Base-by-base conservation (phyloP, 495 filamentous ascomycete genomes). In the Penicillium mononematosum region DNA sequence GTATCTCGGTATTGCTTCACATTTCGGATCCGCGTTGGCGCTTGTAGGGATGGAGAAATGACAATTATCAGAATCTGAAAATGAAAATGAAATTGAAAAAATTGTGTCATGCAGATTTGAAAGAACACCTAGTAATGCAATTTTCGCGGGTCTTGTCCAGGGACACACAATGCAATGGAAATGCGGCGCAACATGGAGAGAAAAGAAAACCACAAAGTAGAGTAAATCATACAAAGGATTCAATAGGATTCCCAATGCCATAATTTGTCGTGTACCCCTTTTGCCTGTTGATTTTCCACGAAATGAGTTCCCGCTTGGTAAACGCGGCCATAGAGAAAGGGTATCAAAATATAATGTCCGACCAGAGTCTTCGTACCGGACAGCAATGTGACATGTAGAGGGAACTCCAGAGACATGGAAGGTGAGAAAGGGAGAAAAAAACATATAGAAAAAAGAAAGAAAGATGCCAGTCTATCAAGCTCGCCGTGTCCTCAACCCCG, bases 291-390 rank as follows among this genome's bases (percentile, higher is more conserved):
- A 45, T 59, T 64, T 57, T 53, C 49, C 27, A 47, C 27, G 59
- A 38, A 39, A 54, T 9, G 39, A 25, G 52, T 45, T 45, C 50
- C 56, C 53, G 53, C 56, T 46, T 58, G 54, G 54, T 67, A 55
- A 57, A 60, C 53, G 59, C 45, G 59, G 58, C 42, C 39, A 55
- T 45, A 58, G 48, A 55, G 44, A 58, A 61, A 66, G 67, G 67
- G 67, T 70, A 70, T 70, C 67, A 66, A 70, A 53, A 60, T 53
- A 55, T 61, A 48, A 62, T 59, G 58, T 66, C 66, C 53, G 51
- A 60, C 55, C 39, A 50, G 42, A 42, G 56, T 49, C 48, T 49
- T 52, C 52, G 48, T 58, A 45, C 55, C 55, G 41, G 42, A 50
- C 50, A 56, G 42, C 47, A 45, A 42, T 43, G 48, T 12, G 43